Evolutionary conservation across 345 rosid species (phyloP).

Genomic region (Boechera divaricarpa): DNA sequence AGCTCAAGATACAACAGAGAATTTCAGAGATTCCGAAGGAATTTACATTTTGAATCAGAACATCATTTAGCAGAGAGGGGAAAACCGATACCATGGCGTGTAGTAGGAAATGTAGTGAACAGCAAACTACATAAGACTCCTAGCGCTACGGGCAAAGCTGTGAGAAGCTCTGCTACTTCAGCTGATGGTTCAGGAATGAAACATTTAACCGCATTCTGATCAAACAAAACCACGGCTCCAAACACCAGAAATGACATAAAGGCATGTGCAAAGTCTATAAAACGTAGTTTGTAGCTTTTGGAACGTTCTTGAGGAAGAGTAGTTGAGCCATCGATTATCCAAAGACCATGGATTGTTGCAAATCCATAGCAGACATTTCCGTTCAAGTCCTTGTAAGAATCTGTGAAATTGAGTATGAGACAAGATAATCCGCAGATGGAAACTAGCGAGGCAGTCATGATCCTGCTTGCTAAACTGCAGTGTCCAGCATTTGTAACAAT

Average conservation of each 20-base stretch:
- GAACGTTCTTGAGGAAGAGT: conserved; percentile 59
- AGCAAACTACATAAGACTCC: conserved; percentile 80
- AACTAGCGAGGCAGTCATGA: conserved; percentile 63
- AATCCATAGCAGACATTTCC: conserved; percentile 77
- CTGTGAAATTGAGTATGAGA: conserved; percentile 73
- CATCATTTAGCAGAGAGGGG: conserved; percentile 43
- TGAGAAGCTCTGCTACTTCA: conserved; percentile 63
- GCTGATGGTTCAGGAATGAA: conserved; percentile 73
- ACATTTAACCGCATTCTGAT: conserved; percentile 70
- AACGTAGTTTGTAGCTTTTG: conserved; percentile 52
- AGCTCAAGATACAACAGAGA: conserved; percentile 10
- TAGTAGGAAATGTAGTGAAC: conserved; percentile 77
- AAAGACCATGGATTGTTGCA: conserved; percentile 67
- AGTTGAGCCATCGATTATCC: conserved; percentile 79
- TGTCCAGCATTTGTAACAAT: conserved; percentile 69
- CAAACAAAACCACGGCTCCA: conserved; percentile 70
- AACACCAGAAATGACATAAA: conserved; percentile 79
- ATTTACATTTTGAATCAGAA: conserved; percentile 4
- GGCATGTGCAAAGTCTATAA: conserved; percentile 77
- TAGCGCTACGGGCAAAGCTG: conserved; percentile 71
- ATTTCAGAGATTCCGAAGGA: neutral
- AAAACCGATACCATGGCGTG: conserved; percentile 89
- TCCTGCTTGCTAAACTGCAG: conserved; percentile 61
- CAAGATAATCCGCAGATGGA: conserved; percentile 74
- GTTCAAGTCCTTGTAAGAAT: conserved; percentile 68